A percentile compares a stretch with the other conserved stretches of the same genome.
These are phyloP conservation scores for Cutaneotrichosporon mucoides DNA, from an alignment of 1,284 basidiomycete genomes.

Conservation along the genomic window DNA sequence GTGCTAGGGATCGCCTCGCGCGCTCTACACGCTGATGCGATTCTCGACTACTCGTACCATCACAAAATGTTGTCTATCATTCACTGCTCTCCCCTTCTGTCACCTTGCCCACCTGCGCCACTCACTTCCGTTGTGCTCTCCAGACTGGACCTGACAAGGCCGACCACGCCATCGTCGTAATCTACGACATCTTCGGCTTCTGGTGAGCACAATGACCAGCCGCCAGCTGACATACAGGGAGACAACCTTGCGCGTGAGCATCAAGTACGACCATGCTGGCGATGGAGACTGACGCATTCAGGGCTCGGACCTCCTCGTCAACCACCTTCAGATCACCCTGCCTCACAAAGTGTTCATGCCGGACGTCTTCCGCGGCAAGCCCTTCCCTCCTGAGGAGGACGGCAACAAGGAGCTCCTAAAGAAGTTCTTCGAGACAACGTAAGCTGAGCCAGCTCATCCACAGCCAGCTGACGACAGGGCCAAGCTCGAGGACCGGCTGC, in stretches of 20 bases:
- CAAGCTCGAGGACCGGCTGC: slow-evolving; percentile 36
- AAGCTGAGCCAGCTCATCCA: no score
- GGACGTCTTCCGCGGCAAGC: slow-evolving; percentile 38
- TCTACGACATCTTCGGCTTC: slow-evolving; percentile 47
- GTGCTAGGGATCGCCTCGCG: no score
- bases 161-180: slow-evolving; percentile 37
- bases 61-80: not conserved
- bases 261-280: not conserved
- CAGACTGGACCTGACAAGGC: slow-evolving; percentile 36
- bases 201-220: slow-evolving; percentile 23
- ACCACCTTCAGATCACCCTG: slow-evolving; percentile 26
- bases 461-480: slow-evolving; percentile 22
- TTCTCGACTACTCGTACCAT: no score
- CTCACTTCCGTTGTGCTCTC: no score
- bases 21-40: no score
- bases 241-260: slow-evolving; percentile 33
- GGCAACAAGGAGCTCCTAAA: slow-evolving; percentile 36
- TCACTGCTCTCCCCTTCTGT: not conserved
- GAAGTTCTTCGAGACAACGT: slow-evolving; percentile 42
- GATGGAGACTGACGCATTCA: not conserved
- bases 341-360: slow-evolving; percentile 39
- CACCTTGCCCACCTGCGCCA: not conserved
- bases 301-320: slow-evolving; percentile 38
- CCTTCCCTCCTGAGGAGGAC: slow-evolving; percentile 42
- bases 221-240: slow-evolving; percentile 29